These are phyloP conservation scores for Chlamydomonas reinhardtii DNA, from an alignment of 163 green algal genomes.

Conservation along the genomic window DNA sequence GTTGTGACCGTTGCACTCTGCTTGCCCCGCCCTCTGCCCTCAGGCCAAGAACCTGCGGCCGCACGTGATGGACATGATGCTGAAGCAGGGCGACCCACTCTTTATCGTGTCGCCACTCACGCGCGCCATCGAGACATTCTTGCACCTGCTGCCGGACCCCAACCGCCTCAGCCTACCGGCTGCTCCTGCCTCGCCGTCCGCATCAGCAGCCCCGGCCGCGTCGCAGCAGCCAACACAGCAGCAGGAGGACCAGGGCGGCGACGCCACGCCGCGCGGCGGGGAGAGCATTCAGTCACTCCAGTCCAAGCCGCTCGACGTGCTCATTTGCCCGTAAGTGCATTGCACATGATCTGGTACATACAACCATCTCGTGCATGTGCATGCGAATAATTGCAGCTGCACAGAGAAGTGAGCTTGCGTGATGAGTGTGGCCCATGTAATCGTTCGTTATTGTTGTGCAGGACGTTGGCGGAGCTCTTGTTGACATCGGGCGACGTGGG, in stretches of 20 bases:
- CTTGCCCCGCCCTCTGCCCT: neutral
- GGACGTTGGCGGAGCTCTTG: slow-evolving; percentile 25
- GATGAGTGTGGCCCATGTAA: too few species aligned
- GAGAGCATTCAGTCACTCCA: too few species aligned
- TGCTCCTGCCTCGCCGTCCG: neutral
- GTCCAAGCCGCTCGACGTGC: slow-evolving; percentile 20
- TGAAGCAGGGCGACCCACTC: slow-evolving; percentile 41
- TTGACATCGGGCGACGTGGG: slow-evolving; percentile 23
- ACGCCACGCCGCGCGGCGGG: too few species aligned
- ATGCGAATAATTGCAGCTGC: too few species aligned
- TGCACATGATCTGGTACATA: too few species aligned
- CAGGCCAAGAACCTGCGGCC: slow-evolving; percentile 12
- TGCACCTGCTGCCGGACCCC: slow-evolving; percentile 39
- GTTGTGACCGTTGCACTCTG: too few species aligned
- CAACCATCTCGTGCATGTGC: too few species aligned
- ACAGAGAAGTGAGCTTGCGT: too few species aligned
- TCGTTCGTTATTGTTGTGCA: too few species aligned
- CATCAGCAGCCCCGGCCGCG: neutral
- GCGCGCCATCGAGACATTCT: slow-evolving; percentile 44
- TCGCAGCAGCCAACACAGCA: neutral
- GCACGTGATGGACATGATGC: slow-evolving; percentile 32
- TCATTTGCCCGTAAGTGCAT: slow-evolving; percentile 28
- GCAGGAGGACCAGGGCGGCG: neutral
- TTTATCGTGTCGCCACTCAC: slow-evolving; percentile 42
- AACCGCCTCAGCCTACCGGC: slow-evolving; percentile 8